These are phyloP conservation scores for Boletus tomentosulus DNA, from an alignment of 768 basidiomycete genomes.

Conservation along the genomic window DNA sequence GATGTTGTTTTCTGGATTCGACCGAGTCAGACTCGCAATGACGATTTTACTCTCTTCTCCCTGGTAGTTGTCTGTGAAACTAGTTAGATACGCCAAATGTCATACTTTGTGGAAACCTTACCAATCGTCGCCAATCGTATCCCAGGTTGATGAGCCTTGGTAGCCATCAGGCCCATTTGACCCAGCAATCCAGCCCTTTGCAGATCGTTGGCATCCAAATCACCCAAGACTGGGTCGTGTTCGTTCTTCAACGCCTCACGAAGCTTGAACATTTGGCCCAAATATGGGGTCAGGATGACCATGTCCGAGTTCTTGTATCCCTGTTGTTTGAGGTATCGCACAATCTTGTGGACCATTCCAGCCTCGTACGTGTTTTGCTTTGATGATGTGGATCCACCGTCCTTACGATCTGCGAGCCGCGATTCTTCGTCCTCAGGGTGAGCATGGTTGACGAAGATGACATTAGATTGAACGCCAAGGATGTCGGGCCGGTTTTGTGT, in stretches of 20 bases:
- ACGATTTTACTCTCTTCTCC: constrained; percentile 74
- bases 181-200: constrained; percentile 52
- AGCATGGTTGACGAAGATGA: constrained; percentile 59
- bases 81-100: not conserved
- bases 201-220: constrained; percentile 38
- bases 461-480: constrained; percentile 52
- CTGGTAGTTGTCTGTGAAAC: constrained; percentile 62
- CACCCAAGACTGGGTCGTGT: constrained; percentile 40
- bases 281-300: constrained; percentile 66
- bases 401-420: constrained; percentile 42
- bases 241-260: constrained; percentile 40
- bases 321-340: constrained; percentile 64
- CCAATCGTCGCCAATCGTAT: constrained; percentile 68
- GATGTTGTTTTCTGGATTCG: constrained; percentile 52
- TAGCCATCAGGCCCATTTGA: constrained; percentile 30
- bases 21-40: constrained; percentile 56
- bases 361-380: constrained; percentile 63
- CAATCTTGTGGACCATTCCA: constrained; percentile 61
- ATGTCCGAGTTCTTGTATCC: constrained; percentile 59
- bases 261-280: constrained; percentile 58
- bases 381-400: constrained; percentile 46
- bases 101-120: constrained; percentile 18
- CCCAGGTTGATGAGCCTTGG: constrained; percentile 35
- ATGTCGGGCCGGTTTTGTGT: constrained; percentile 50
- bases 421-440: constrained; percentile 50